Conservation (phyloP, 148 eudicot genomes). For the Vaccinium macrocarpon region DNA sequence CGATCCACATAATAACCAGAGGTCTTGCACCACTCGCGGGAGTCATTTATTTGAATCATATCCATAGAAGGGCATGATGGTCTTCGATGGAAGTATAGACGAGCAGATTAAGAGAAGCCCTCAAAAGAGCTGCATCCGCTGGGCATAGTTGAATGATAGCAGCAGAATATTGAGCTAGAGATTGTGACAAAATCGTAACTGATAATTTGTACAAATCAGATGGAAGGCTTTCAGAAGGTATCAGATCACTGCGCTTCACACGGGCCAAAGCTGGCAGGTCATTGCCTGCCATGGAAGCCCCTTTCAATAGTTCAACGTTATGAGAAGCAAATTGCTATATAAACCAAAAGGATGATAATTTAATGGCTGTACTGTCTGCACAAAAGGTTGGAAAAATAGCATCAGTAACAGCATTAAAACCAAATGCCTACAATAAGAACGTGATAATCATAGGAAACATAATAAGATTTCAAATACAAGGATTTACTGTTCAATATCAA, state of each 20-base stretch:
- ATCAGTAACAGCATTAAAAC: no score
- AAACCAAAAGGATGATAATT: not conserved
- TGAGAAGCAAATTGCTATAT: not conserved
- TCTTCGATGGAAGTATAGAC: slow-evolving; percentile 75
- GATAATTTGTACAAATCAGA: slow-evolving; percentile 81
- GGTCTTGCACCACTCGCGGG: slow-evolving; percentile 89
- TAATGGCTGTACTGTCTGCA: slow-evolving; percentile 15
- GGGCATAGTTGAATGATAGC: slow-evolving; percentile 71
- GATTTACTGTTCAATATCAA: no score
- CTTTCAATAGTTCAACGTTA: slow-evolving; percentile 2
- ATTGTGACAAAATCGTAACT: slow-evolving; percentile 75
- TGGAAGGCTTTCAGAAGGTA: slow-evolving; percentile 73
- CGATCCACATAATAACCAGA: slow-evolving; percentile 91
- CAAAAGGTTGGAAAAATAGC: not conserved
- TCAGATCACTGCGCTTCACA: slow-evolving; percentile 72
- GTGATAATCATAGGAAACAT: not conserved
- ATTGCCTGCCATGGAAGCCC: slow-evolving; percentile 68
- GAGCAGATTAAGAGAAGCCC: slow-evolving; percentile 77
- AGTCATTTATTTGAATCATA: slow-evolving; percentile 59
- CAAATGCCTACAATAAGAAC: no score
- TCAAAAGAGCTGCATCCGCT: slow-evolving; percentile 69
- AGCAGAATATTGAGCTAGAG: slow-evolving; percentile 77
- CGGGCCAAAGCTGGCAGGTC: slow-evolving; percentile 82
- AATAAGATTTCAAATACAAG: no score
- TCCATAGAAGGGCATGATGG: slow-evolving; percentile 72